These are phyloP conservation scores for Fusarium nelsonii DNA, from an alignment of 2,329 filamentous ascomycete genomes.

Conservation along the genomic window DNA sequence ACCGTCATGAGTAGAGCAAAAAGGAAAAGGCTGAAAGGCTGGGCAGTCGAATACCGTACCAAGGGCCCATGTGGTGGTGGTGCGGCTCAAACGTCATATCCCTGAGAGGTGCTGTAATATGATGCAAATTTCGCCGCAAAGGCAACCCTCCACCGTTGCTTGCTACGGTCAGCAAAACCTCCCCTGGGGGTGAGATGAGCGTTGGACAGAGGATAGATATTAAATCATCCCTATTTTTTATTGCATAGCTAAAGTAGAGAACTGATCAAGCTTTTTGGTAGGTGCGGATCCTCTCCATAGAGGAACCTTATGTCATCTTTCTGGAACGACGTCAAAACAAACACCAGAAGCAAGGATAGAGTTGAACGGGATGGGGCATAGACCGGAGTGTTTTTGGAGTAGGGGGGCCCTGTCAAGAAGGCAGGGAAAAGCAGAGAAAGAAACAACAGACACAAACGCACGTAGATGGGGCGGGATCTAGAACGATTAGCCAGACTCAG, in stretches of 20 bases:
- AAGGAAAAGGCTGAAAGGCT: conserved; percentile 21
- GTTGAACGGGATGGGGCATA: conserved; percentile 2
- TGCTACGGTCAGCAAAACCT: conserved; percentile 11
- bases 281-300: background rate
- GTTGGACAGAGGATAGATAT: background rate
- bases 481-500: conserved; percentile 16
- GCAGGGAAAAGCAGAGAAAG: background rate
- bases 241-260: background rate
- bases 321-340: conserved; percentile 39
- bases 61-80: conserved; percentile 21
- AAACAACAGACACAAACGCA: background rate
- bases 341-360: conserved; percentile 28
- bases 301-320: conserved; percentile 30
- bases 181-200: background rate
- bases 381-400: background rate
- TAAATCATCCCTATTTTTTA: conserved; percentile 2
- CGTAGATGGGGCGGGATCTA: conserved; percentile 12
- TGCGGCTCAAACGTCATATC: conserved; percentile 44
- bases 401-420: background rate
- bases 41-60: conserved; percentile 1
- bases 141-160: conserved; percentile 26
- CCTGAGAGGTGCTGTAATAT: conserved; percentile 28
- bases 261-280: background rate
- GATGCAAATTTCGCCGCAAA: conserved; percentile 39
- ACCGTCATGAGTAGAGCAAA: conserved; percentile 24